Conservation (phyloP, 257 asterid species). For the Petunia axillaris region DNA sequence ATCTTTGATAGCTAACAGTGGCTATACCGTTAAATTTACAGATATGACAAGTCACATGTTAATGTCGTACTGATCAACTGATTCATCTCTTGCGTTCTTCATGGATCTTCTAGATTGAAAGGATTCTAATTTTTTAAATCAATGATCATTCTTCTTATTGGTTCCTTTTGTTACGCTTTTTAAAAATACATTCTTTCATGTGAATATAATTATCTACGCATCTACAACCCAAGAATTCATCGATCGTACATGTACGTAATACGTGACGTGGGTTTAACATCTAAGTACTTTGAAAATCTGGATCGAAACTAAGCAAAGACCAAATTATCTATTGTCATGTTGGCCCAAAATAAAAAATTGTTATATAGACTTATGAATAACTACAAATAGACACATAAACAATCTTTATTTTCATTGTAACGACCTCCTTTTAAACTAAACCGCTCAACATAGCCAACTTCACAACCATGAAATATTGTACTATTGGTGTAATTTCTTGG, state of each 20-base stretch:
- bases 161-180: not conserved
- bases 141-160: not conserved
- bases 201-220: not conserved
- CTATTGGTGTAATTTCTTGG: not conserved
- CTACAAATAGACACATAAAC: not conserved
- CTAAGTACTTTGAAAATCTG: not conserved
- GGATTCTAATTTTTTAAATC: not conserved
- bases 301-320: not conserved
- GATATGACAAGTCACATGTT: slow-evolving; percentile 36
- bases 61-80: not conserved
- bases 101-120: slow-evolving; percentile 28
- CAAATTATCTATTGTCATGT: not conserved
- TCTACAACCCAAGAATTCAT: not conserved
- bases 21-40: not conserved
- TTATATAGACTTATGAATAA: not conserved
- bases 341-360: not conserved
- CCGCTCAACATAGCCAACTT: not conserved
- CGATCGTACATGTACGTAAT: slow-evolving; percentile 12
- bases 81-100: slow-evolving; percentile 35
- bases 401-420: not conserved
- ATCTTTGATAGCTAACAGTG: not conserved
- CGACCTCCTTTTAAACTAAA: not conserved
- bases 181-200: not conserved
- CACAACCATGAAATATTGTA: not conserved
- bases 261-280: not conserved